phyloP scores from a whole-genome alignment of 129 eudicot genomes.

The Gnaphalium uliginosum region DNA sequence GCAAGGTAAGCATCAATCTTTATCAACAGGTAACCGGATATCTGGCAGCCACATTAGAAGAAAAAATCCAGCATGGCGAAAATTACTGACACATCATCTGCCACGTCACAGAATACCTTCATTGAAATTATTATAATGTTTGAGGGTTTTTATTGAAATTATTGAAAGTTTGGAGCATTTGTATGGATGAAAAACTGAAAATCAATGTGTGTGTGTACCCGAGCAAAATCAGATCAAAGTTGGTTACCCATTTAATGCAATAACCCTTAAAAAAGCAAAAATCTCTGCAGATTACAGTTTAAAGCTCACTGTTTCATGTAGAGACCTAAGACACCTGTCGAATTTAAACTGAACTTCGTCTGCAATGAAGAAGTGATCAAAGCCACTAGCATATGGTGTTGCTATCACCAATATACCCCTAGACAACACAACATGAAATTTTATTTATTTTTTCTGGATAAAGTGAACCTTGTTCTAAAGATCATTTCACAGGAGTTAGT shows the following conservation, averaged over 20 bases:
- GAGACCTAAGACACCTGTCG: slow-evolving; percentile 78
- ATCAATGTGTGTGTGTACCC: not conserved
- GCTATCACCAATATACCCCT: slow-evolving; percentile 94
- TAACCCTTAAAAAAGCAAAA: not conserved
- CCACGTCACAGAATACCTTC: not conserved
- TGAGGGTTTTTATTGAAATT: not conserved
- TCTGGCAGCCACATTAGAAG: not conserved
- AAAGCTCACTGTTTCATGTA: slow-evolving; percentile 72
- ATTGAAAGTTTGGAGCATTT: not conserved
- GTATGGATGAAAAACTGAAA: not conserved
- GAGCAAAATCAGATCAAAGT: not conserved
- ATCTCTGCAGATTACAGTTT: slow-evolving; percentile 14
- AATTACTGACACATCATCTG: not conserved
- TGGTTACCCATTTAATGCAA: not conserved
- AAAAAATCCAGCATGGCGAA: slow-evolving; percentile 1
- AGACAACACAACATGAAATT: slow-evolving; percentile 23
- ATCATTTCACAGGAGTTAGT: not conserved
- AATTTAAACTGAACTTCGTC: slow-evolving; percentile 95
- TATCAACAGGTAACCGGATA: not conserved
- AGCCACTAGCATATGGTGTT: slow-evolving; percentile 98
- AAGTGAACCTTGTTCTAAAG: not conserved
- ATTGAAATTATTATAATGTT: not conserved
- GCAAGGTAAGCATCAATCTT: not conserved
- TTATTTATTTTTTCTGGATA: slow-evolving; percentile 19
- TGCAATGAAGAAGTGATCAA: slow-evolving; percentile 92